phyloP scores from a whole-genome alignment of 345 rosid species.

The Bruguiera parviflora region DNA sequence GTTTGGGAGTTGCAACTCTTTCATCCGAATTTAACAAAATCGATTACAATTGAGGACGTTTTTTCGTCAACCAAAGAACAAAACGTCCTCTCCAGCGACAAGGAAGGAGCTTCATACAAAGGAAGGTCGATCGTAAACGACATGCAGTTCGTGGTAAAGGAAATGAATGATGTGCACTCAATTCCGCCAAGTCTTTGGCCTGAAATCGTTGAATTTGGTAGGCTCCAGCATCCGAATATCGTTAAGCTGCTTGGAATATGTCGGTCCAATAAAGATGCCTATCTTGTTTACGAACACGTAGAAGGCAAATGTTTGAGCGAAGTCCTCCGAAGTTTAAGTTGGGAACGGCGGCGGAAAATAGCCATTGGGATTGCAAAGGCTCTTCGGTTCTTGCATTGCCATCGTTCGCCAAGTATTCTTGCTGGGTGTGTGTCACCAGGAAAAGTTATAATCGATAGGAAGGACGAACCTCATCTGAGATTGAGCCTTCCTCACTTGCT shows the following conservation, averaged over 20 bases:
- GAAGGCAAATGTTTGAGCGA: conserved; percentile 54
- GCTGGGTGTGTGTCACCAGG: conserved; percentile 55
- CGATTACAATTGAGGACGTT: conserved; percentile 39
- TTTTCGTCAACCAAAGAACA: conserved; percentile 41
- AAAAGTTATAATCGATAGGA: conserved; percentile 47
- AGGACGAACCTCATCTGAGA: conserved; percentile 48
- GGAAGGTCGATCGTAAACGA: conserved; percentile 33
- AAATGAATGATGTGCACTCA: conserved; percentile 31
- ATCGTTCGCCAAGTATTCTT: conserved; percentile 29
- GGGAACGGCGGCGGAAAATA: conserved; percentile 58
- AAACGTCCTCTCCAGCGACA: conserved; percentile 41
- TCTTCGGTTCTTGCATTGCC: conserved; percentile 52
- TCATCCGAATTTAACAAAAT: conserved; percentile 41
- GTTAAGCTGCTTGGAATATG: conserved; percentile 49
- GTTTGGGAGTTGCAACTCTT: conserved; percentile 65
- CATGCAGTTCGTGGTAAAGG: conserved; percentile 42
- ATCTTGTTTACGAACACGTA: conserved; percentile 48
- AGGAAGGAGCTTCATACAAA: conserved; percentile 25
- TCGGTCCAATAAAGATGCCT: conserved; percentile 46
- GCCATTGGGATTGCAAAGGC: conserved; percentile 62
- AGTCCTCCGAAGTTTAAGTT: conserved; percentile 42
- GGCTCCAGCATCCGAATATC: conserved; percentile 55
- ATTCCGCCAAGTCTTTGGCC: conserved; percentile 36
- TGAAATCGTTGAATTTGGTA: conserved; percentile 34
- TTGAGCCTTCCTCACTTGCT: conserved; percentile 33